Base-by-base conservation (phyloP, 495 filamentous ascomycete genomes). In the Aspergillus homomorphus region DNA sequence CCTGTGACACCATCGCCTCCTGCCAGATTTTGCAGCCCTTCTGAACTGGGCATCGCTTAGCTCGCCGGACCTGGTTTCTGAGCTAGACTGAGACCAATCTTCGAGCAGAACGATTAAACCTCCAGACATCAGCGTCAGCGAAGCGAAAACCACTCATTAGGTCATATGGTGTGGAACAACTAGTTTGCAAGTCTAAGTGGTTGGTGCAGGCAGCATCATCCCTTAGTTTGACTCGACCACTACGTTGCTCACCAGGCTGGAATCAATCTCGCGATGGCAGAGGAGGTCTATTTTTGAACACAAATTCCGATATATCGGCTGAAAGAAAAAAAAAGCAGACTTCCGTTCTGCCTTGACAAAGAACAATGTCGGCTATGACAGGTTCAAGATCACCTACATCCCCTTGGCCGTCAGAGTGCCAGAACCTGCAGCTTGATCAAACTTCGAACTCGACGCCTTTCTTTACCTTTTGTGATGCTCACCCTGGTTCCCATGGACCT, bases 371-470 rank as follows among this genome's bases (percentile, higher is more conserved):
- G 62, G 62, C 62, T 56, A 81, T 82, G 77, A 77, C 73, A 57
- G 72, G 75, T 55, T 66, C 77, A 61, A 71, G 74, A 60, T 76
- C 78, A 54, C 76, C 77, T 54, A 73, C 72, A 26, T 79, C 75
- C 14, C 74, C 79, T 38, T 80, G 77, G 78, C 66, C 69, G 46
- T 67, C 70, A 65, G 68, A 69, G 45, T 56, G 63, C 18, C 68
- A 69, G 49, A 64, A 64, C 24, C 59, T 58, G 54, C 63, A 66
- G 53, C 68, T 65, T 54, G 63, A 70, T 43, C 61, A 61, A 20
- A 22, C 66, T 52, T 67, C 69, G 26, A 66, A 59, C 46, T 59
- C 69, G n/a, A 59, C 70, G 20, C 15, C 64, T 21, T 55, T 67
- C 50, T 68, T 67, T 7, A 57, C 73, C 15, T 58, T 69, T 50